These are phyloP conservation scores for Sporothrix mexicana DNA, from an alignment of 2,329 filamentous ascomycete species.

Conservation along the genomic window DNA sequence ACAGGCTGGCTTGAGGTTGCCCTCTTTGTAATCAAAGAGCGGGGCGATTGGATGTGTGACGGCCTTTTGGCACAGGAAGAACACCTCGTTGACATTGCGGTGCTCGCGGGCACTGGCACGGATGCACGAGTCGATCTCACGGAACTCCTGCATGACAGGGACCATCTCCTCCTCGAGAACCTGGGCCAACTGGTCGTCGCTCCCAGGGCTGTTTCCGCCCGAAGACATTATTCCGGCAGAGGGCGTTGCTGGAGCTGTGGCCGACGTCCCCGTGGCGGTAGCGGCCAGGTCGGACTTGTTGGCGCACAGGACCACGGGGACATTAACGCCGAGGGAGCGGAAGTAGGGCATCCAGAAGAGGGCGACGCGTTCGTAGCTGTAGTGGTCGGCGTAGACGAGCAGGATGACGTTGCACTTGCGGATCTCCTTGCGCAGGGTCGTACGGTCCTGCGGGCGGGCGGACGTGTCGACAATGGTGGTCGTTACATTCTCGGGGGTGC, in stretches of 20 bases:
- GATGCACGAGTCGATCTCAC: conserved; percentile 98
- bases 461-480: conserved; percentile 98
- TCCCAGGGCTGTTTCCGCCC: conserved; percentile 28
- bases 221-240: not conserved
- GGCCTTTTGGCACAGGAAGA: conserved; percentile 97
- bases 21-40: conserved; percentile 95
- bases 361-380: conserved; percentile 96
- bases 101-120: conserved; percentile 90
- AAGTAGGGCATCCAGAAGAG: conserved; percentile 99
- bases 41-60: conserved; percentile 97
- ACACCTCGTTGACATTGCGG: conserved; percentile 92
- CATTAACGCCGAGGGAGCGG: conserved; percentile 95
- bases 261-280: not conserved
- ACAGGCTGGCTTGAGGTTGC: conserved; percentile 83
- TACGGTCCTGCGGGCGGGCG: conserved; percentile 89
- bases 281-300: conserved; percentile 89
- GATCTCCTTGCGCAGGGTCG: conserved; percentile 88
- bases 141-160: conserved; percentile 97
- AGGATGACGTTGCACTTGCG: conserved; percentile 97
- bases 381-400: conserved; percentile 96
- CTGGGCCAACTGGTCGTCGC: conserved; percentile 75
- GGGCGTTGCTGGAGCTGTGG: not conserved
- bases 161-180: conserved; percentile 97
- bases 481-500: conserved; percentile 93
- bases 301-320: conserved; percentile 93